Conservation (phyloP, 257 asterid species). For the Przewalskia tangutica region DNA sequence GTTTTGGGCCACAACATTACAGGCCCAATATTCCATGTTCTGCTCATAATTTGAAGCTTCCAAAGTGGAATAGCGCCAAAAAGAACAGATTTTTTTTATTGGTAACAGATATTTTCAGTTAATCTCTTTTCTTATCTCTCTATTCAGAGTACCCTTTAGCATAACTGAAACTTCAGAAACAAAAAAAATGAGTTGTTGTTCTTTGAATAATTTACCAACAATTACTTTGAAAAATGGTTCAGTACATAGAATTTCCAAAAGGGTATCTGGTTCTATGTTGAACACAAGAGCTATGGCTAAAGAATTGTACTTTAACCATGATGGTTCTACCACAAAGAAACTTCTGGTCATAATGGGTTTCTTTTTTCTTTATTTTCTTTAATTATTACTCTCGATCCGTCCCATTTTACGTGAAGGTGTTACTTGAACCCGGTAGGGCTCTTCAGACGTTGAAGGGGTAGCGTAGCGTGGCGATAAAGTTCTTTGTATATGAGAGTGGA, state of each 20-base stretch:
- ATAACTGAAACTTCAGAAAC: not conserved
- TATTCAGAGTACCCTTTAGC: not conserved
- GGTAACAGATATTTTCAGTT: not conserved
- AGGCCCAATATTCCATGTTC: not conserved
- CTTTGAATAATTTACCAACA: slow-evolving; percentile 42
- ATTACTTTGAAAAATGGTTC: slow-evolving; percentile 29
- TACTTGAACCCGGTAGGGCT: too few relatives aligned
- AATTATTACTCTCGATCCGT: not conserved
- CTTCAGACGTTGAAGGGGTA: too few relatives aligned
- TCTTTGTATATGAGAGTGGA: too few relatives aligned
- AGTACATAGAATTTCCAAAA: slow-evolving; percentile 21
- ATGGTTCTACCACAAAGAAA: slow-evolving; percentile 66
- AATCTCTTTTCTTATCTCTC: not conserved
- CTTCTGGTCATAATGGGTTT: slow-evolving; percentile 37
- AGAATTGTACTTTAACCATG: slow-evolving; percentile 70
- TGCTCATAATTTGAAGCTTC: not conserved
- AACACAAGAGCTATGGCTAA: slow-evolving; percentile 59
- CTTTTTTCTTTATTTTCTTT: not conserved
- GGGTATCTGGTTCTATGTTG: slow-evolving; percentile 20
- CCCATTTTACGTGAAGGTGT: too few relatives aligned
- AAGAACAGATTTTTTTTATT: not conserved
- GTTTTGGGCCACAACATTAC: not conserved
- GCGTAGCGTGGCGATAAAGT: too few relatives aligned
- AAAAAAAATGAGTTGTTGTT: slow-evolving; percentile 33
- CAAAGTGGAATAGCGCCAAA: not conserved